Evolutionary conservation across 495 filamentous ascomycete species (phyloP), one percentile per base, ranked within the genome.

Genomic region (Ascobolus immersus): DNA sequence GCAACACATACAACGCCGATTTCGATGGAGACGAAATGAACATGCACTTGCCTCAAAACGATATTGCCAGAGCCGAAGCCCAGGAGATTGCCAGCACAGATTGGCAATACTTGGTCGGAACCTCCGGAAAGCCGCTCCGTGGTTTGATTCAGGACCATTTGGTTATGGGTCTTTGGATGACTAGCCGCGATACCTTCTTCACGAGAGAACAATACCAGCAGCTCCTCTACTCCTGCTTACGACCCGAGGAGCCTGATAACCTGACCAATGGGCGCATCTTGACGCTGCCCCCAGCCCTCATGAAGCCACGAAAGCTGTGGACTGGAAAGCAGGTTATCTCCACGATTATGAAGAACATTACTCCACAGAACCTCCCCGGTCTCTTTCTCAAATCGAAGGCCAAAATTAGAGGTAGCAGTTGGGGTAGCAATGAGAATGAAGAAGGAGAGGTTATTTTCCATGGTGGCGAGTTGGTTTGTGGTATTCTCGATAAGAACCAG

Each of bases 1-100:
- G 86, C 54, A 94, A 93, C 50, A 91, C 89, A 8, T 96, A 99
- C 62, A 99, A 99, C 44, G 89, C 89, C n/a, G 89, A 99, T 65
- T 99, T 94, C 53, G 89, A 99, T 51, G 89, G 89, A 51, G 89
- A 99, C 45, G 89, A 99, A 55, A 99, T 99, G 89, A 99, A 99
- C 52, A 90, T 99, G 86, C 89, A 99, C 52, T 92, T 99, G 49
- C 89, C 89, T 7, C 89, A 99, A 43, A 93, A 89, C 44, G 89
- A 93, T 49, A 59, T 93, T 47, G 89, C 84, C 17, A 64, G 86
- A 37, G 71, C 80, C 2, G 89, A 99, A 54, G 86, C 86, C 2
- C 60, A 81, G 33, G 71, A 74, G 49, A 71, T 99, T 44, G 86
- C 89, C 7, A 82, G 92, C 51, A 91, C 89, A 11, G 84, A 99